Conservation (phyloP, 148 eudicot genomes). For the Rhododendron williamsianum region DNA sequence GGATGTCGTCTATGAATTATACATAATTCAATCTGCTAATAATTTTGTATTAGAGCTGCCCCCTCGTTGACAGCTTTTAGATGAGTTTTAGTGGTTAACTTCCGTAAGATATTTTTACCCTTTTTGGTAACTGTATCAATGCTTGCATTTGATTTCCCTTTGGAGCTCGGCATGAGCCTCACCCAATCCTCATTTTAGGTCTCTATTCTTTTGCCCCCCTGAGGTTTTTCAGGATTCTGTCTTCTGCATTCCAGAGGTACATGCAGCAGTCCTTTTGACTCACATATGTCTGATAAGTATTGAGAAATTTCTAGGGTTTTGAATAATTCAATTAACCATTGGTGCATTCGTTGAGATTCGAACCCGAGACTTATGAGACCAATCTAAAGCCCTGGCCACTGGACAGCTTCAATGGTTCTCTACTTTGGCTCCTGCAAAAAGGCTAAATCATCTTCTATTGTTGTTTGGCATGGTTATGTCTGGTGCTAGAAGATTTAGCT, state of each 20-base stretch:
- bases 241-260: not conserved
- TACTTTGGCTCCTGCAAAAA: not conserved
- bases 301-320: not conserved
- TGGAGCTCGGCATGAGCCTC: not conserved
- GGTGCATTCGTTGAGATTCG: not conserved
- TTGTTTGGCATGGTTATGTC: not conserved
- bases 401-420: not conserved
- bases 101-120: not conserved
- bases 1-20: not conserved
- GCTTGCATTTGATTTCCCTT: not conserved
- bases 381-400: not conserved
- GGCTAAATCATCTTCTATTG: not conserved
- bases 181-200: not conserved
- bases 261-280: not conserved
- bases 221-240: not conserved
- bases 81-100: not conserved
- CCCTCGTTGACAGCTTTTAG: not conserved
- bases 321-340: not conserved
- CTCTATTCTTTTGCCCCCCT: not conserved
- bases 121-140: not conserved
- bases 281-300: not conserved
- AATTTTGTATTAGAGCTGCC: not conserved
- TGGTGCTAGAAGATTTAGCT: not conserved
- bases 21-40: not conserved
- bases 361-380: not conserved